Base-by-base conservation (phyloP, 352 stramenopile species). In the Phytophthora pinifolia region DNA sequence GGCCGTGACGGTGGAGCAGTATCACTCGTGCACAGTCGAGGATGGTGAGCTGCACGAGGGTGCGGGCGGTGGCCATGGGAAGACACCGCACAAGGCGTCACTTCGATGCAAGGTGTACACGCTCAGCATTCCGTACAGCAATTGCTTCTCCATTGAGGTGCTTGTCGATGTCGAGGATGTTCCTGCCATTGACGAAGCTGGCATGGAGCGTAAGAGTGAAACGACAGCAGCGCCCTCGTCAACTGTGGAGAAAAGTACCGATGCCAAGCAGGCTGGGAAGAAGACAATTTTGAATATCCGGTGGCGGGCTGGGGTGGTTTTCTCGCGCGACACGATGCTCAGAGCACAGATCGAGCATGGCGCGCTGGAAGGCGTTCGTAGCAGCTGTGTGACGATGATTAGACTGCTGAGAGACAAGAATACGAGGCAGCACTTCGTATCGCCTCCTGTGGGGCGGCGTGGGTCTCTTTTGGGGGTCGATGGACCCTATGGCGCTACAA, bases 31-130 rank as follows among this genome's bases (percentile, higher is more conserved):
- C 35, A 62, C 52, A 0, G 52, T 84, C 13, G 64, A 81, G 13
- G 42, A 66, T 9, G 56, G 63, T 5, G 22, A 14, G 2, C 13
- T 48, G 30, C 46, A 53, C 15, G 65, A 70, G 9, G 42, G 39
- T 33, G 15, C 10, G 6, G 15, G 51, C 18, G 35, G 39, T 42
- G 30, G 38, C n/a, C 66, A 66, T 29, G 46, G 31, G 14, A 46
- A 51, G 20, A 35, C 33, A 22, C 54, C 72, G 36, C 65, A 72
- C 6, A 81, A 75, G 38, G 66, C 61, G 9, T 58, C 60, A 14
- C 71, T 86, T 46, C 73, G 70, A 6, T 76, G 61, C 41, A 88
- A 88, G 67, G 65, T 85, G 10, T 88, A 81, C 59, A 81, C 71
- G 6, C 70, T 86, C 33, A 83, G 76, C 37, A 76, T 85, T 20